These are phyloP conservation scores for Camellia japonica DNA, from an alignment of 148 eudicot genomes.

Conservation along the genomic window DNA sequence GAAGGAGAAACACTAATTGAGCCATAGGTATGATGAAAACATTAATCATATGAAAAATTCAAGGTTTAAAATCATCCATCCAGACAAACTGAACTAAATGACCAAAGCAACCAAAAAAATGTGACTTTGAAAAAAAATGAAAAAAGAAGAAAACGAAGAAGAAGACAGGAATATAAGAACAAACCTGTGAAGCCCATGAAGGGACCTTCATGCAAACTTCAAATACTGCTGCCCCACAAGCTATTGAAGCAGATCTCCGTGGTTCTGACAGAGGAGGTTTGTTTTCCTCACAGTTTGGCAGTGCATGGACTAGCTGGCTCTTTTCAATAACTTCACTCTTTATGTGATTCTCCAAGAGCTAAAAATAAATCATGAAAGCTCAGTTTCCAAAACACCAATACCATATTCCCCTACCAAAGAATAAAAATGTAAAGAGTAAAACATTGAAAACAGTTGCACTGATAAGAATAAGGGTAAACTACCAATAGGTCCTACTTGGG, in stretches of 20 bases:
- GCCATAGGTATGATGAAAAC: neutral
- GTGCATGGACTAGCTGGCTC: constrained; percentile 64
- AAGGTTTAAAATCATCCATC: neutral
- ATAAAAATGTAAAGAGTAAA: neutral
- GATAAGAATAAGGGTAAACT: no score
- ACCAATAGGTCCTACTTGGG: no score
- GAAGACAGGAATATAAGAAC: neutral
- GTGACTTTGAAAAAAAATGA: neutral
- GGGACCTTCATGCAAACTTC: constrained; percentile 92
- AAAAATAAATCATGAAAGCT: constrained; percentile 11
- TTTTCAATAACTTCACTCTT: constrained; percentile 85
- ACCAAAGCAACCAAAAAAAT: neutral
- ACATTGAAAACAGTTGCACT: no score
- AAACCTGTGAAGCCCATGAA: constrained; percentile 92
- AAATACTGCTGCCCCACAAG: constrained; percentile 82
- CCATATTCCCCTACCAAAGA: neutral
- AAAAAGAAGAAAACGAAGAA: no score
- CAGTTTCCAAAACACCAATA: constrained; percentile 6
- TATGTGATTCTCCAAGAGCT: constrained; percentile 92
- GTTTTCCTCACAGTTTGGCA: constrained; percentile 45
- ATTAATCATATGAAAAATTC: neutral
- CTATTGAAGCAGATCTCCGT: constrained; percentile 80
- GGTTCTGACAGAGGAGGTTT: constrained; percentile 59
- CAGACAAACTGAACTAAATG: neutral
- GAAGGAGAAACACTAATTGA: neutral